A percentile compares a stretch with the other conserved stretches of the same genome.
Evolutionary conservation across 345 rosid genomes (phyloP).

Genomic region (Lepidium africanum): DNA sequence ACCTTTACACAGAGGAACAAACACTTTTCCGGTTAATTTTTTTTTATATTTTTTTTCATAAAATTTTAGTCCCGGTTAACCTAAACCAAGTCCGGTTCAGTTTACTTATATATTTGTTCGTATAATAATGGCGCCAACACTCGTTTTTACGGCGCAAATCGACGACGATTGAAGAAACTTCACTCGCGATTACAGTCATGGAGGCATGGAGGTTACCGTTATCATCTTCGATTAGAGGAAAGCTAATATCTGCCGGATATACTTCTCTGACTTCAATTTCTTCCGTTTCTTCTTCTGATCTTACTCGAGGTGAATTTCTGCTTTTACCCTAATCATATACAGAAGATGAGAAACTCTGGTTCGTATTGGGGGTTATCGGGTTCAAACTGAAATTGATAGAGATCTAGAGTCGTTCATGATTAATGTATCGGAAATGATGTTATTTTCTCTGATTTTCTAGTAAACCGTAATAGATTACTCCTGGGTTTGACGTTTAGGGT

Average conservation of each 20-base stretch:
- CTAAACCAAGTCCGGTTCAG: neutral
- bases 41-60: neutral
- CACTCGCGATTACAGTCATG: constrained; percentile 29
- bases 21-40: neutral
- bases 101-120: neutral
- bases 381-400: neutral
- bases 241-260: constrained; percentile 61
- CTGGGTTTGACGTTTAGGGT: neutral
- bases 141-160: neutral
- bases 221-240: constrained; percentile 65
- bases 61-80: neutral
- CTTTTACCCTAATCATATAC: neutral
- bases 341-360: neutral
- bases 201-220: constrained; percentile 52
- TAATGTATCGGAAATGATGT: neutral
- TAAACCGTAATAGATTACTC: neutral
- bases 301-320: constrained; percentile 47
- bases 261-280: constrained; percentile 49
- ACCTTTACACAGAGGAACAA: neutral
- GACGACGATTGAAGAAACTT: constrained; percentile 6
- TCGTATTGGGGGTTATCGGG: neutral
- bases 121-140: constrained; percentile 8
- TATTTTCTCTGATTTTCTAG: too few relatives aligned
- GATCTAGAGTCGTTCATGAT: neutral
- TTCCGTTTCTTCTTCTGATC: constrained; percentile 45